Base-by-base conservation (phyloP, 2,329 filamentous ascomycete genomes). In the Aspergillus pseudoviridinutans region DNA sequence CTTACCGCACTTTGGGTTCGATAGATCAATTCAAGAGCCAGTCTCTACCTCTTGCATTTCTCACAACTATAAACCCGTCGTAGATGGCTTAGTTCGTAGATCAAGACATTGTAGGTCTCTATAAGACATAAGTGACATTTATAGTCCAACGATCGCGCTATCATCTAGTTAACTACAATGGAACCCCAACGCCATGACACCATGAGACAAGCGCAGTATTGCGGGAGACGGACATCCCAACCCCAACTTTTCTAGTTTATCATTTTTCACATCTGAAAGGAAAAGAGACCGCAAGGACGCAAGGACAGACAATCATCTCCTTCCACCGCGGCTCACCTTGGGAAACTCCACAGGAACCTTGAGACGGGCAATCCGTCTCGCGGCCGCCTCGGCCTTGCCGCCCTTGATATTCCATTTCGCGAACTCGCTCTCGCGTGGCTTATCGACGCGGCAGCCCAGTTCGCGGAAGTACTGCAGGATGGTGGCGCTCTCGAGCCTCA, bases 321-420 rank as follows among this genome's bases (percentile, higher is more conserved):
- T 68, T 59, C 69, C 75, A 60, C 70, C 73, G 64, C 69, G 76
- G 68, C 67, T 77, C 50, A 76, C 71, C 77, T 88, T 92, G 1
- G 93, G 94, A 71, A 97, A 97, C 58, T 87, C 82, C 50, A 97
- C 78, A 3, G 94, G 94, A 61, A 97, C 74, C 65, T 82, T 84
- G 66, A 97, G 77, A 64, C 86, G 86, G 12, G 89, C 92, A 51
- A 92, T 77, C 58, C 82, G 76, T 53, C 69, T 71, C 9, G 72
- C 71, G 22, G 75, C 73, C 3, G 81, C 82, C 67, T 85, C 81
- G 1, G 84, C 83, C 70, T 86, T 87, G 32, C 82, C 83, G 63
- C 86, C 81, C 57, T 83, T 86, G 51, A 78, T 71, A 14, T 71
- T 74, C 70, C 73, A 78, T 55, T 73, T 76, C 25, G 64, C 68